Evolutionary conservation across 2,329 filamentous ascomycete species (phyloP).

Genomic region (Botrytis galanthina): DNA sequence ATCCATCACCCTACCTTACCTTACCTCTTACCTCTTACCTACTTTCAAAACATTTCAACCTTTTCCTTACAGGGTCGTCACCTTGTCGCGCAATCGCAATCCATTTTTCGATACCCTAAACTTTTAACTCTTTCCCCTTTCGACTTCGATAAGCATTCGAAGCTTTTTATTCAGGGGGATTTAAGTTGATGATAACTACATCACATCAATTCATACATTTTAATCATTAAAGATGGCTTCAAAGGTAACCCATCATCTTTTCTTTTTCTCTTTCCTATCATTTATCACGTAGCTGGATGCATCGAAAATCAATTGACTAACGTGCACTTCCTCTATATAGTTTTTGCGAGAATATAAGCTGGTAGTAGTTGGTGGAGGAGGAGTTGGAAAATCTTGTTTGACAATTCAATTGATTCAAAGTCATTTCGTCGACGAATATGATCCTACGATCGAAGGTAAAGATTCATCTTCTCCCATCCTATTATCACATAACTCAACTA

Average conservation of each 20-base stretch:
- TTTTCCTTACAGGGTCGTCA: conserved; percentile 11
- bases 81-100: conserved; percentile 20
- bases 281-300: background rate
- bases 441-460: conserved; percentile 96
- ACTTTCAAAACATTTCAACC: background rate
- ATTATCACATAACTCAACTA: background rate
- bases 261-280: no score
- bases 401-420: conserved; percentile 89
- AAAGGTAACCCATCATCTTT: conserved; percentile 35
- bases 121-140: conserved; percentile 19
- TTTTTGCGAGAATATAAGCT: conserved; percentile 91
- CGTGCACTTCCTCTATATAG: conserved; percentile 45
- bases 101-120: conserved; percentile 6
- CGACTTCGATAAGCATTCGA: conserved; percentile 20
- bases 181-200: conserved; percentile 29
- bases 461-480: conserved; percentile 35
- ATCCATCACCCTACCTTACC: background rate
- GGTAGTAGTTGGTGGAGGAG: conserved; percentile 96
- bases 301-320: conserved; percentile 25
- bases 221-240: conserved; percentile 39
- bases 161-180: conserved; percentile 18
- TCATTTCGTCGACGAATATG: conserved; percentile 99
- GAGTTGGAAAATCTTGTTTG: conserved; percentile 98
- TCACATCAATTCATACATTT: conserved; percentile 20
- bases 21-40: background rate